Base-by-base conservation (phyloP, 1,139 yeast species). In the Nadsonia starkeyi-henricii region DNA sequence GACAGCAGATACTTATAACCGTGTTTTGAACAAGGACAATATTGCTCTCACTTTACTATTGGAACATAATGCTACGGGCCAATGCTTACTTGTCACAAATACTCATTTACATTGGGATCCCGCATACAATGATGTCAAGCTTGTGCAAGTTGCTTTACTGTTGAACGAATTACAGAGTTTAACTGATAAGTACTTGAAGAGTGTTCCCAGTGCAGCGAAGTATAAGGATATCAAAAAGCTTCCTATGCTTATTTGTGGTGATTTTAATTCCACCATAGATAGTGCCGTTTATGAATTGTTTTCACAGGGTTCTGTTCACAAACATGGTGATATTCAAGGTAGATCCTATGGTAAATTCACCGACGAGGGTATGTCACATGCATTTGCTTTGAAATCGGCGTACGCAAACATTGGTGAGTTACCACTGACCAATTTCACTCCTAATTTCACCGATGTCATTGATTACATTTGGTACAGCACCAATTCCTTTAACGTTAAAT, bases 51-150 rank as follows among this genome's bases (percentile, higher is more conserved):
- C 86, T 48, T 70, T 84, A n/a, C 78, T 81, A 52, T 75, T 93
- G 56, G 89, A 85, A 60, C 93, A 85, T 61, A 66, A 57, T 19
- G 53, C 45, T 37, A 51, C 45, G 26, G 89, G 89, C 13, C 85
- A 82, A 62, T 74, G 76, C 54, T 68, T 91, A 47, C 73, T 85
- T 55, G 73, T 86, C 44, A 88, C 84, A 2, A 91, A 89, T 59
- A 89, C 98, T 0, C 99, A 93, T 73, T 77, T 91, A 64, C 96
- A 89, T 65, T 93, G 98, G 97, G 97, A 91, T 68, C 98, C 98
- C 9, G 88, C 86, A 46, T 85, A 80, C 63, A 85, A 86, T 62
- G 99, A 93, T 68, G 99, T 93, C 52, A 93, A 93, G 66, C 78
- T 96, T 7, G 82, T 93, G 66, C 98, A 93, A 70, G 91, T 85